A percentile compares a stretch with the other conserved stretches of the same genome.
These are phyloP conservation scores for Sicyos edulis DNA, from an alignment of 306 rosid species.

Conservation along the genomic window DNA sequence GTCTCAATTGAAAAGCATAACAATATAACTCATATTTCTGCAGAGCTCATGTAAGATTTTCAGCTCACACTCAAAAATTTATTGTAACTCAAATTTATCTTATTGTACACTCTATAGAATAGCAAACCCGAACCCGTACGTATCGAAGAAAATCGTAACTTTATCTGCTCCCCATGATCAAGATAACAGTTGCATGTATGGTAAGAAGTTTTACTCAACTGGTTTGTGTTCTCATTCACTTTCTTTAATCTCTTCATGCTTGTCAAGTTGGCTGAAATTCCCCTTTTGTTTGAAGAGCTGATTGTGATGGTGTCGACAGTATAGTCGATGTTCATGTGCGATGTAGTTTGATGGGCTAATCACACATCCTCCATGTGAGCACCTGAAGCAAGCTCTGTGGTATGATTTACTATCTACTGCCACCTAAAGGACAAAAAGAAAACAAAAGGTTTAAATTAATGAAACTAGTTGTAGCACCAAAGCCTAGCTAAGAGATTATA, in stretches of 20 bases:
- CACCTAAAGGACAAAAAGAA: constrained; percentile 47
- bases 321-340: constrained; percentile 82
- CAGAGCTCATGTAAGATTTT: background rate
- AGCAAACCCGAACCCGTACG: constrained; percentile 15
- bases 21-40: constrained; percentile 9
- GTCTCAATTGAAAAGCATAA: background rate
- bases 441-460: background rate
- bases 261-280: constrained; percentile 74
- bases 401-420: constrained; percentile 73
- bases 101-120: background rate
- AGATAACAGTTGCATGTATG: background rate
- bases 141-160: constrained; percentile 3
- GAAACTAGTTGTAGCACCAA: background rate
- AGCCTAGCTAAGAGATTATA: background rate
- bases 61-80: constrained; percentile 1
- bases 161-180: background rate
- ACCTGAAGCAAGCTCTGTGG: constrained; percentile 77
- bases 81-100: constrained; percentile 7
- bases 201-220: constrained; percentile 19
- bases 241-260: constrained; percentile 36
- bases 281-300: constrained; percentile 93
- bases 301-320: constrained; percentile 84
- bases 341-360: constrained; percentile 89
- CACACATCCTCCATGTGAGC: constrained; percentile 83
- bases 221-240: constrained; percentile 36